Conservation (phyloP, 805 yeast species). For the Candida alai region DNA sequence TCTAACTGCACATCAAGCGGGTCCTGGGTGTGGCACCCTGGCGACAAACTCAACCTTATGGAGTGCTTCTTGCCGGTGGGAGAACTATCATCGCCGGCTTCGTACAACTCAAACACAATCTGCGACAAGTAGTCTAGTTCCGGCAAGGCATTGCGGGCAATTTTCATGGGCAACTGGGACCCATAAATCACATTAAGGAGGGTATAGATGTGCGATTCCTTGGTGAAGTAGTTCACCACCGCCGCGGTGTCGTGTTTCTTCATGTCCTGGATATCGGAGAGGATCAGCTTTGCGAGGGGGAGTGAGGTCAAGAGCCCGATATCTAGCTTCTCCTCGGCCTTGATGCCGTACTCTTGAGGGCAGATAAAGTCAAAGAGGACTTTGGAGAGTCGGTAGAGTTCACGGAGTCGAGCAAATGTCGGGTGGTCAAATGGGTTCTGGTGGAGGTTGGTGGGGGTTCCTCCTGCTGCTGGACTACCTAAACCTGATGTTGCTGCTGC, state of each 20-base stretch:
- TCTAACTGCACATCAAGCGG: slow-evolving; percentile 96
- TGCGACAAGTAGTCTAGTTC: slow-evolving; percentile 95
- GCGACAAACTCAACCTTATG: slow-evolving; percentile 85
- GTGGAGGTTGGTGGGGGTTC: slow-evolving; percentile 14
- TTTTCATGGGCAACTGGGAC: slow-evolving; percentile 90
- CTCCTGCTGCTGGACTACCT: slow-evolving; percentile 16
- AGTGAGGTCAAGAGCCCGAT: slow-evolving; percentile 92
- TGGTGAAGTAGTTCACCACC: slow-evolving; percentile 87
- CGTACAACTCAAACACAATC: slow-evolving; percentile 89
- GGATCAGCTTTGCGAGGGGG: slow-evolving; percentile 86
- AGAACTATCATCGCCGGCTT: slow-evolving; percentile 58
- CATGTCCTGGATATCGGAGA: slow-evolving; percentile 76
- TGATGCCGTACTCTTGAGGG: slow-evolving; percentile 98
- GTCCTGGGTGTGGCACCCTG: slow-evolving; percentile 98
- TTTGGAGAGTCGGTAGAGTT: slow-evolving; percentile 83
- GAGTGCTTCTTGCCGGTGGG: slow-evolving; percentile 79
- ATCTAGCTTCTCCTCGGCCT: slow-evolving; percentile 90
- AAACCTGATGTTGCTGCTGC: background rate
- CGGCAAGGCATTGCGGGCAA: slow-evolving; percentile 92
- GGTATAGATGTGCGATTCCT: slow-evolving; percentile 95
- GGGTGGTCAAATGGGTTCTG: slow-evolving; percentile 67
- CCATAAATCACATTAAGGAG: slow-evolving; percentile 86
- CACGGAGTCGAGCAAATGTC: slow-evolving; percentile 76
- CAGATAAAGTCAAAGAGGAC: slow-evolving; percentile 95
- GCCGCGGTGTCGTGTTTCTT: slow-evolving; percentile 77